Conservation (phyloP, 106 monocot species). For the Dioscorea dumetorum region DNA sequence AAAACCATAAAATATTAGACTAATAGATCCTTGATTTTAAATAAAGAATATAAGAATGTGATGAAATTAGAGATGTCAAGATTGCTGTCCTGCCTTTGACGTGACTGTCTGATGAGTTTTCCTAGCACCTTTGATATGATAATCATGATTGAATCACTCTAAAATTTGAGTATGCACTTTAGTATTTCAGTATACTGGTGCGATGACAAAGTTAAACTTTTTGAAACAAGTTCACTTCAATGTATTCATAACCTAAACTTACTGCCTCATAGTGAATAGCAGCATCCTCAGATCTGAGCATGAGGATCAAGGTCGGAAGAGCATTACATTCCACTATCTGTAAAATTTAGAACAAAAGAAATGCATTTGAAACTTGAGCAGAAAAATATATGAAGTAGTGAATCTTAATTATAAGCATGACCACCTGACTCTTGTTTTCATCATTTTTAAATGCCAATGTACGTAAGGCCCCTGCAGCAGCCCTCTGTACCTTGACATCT, state of each 20-base stretch:
- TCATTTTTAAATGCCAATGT: constrained; percentile 99
- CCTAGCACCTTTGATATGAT: too few relatives aligned
- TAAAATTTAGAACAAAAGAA: neutral
- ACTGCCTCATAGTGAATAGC: constrained; percentile 90
- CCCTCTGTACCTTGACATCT: constrained; percentile 95
- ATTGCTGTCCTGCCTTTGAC: too few relatives aligned
- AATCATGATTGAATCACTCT: too few relatives aligned
- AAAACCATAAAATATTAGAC: too few relatives aligned
- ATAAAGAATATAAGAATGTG: neutral
- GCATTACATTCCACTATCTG: constrained; percentile 96
- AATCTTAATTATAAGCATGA: neutral
- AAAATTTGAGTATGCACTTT: too few relatives aligned
- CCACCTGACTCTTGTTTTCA: constrained; percentile 94
- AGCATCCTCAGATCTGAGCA: constrained; percentile 71
- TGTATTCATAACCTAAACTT: constrained; percentile 10
- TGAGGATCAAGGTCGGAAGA: constrained; percentile 73
- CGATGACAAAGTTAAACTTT: too few relatives aligned
- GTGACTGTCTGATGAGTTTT: too few relatives aligned
- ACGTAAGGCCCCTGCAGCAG: constrained; percentile 91
- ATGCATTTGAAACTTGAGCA: neutral
- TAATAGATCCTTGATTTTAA: neutral
- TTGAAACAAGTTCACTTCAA: too few relatives aligned
- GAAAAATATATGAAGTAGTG: neutral
- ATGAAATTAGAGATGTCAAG: too few relatives aligned
- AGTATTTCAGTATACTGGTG: too few relatives aligned